phyloP scores from a whole-genome alignment of 371 early-diverging fungal species.

The Mortierella sp. region DNA sequence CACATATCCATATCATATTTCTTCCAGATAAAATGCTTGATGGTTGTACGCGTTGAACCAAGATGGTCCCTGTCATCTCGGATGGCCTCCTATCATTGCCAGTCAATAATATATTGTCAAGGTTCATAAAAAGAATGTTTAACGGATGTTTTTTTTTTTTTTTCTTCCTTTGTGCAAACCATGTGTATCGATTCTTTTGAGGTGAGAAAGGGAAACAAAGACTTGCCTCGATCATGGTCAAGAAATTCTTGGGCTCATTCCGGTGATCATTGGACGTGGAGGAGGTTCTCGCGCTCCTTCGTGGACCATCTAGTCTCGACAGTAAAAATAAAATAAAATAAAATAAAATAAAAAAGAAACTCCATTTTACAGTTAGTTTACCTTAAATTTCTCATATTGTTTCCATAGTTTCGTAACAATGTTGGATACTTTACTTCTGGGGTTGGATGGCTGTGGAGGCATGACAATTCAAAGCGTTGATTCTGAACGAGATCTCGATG shows the following conservation, averaged over 20 bases:
- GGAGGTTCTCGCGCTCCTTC: neutral
- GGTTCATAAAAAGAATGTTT: neutral
- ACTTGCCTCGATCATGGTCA: neutral
- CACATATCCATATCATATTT: conserved; percentile 6
- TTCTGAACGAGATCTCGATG: too few species aligned
- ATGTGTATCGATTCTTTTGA: too few species aligned
- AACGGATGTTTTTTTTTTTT: neutral
- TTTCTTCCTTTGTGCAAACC: too few species aligned
- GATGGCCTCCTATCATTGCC: conserved; percentile 16
- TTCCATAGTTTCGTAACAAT: too few species aligned
- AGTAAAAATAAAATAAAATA: too few species aligned
- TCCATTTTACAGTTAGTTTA: too few species aligned
- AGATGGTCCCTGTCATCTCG: neutral
- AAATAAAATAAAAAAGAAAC: too few species aligned
- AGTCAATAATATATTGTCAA: neutral
- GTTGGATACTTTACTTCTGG: too few species aligned
- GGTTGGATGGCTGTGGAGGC: too few species aligned
- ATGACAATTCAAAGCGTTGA: too few species aligned
- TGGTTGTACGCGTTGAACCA: conserved; percentile 7
- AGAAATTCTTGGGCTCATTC: neutral
- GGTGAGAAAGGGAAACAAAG: neutral
- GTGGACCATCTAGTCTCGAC: neutral
- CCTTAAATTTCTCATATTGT: too few species aligned
- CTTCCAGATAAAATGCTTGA: conserved; percentile 13
- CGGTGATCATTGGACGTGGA: neutral